Base-by-base conservation (phyloP, 2,329 filamentous ascomycete genomes). In the Gaeumannomyces sp. region DNA sequence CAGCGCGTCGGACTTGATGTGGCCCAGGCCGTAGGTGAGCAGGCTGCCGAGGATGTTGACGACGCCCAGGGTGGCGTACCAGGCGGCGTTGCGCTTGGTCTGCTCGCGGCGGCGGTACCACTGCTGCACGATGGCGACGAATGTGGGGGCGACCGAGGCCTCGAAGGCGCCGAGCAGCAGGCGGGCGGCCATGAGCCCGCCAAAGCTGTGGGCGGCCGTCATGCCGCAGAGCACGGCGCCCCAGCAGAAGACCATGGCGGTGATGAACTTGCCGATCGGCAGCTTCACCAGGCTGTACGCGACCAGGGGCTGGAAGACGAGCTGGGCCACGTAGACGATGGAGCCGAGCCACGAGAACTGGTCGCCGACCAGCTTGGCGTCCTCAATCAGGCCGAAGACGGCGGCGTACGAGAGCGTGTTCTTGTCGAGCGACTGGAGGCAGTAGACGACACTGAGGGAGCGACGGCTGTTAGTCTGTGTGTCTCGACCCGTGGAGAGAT, bases 31-130 rank as follows among this genome's bases (percentile, higher is more conserved):
- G 66, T 86, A 87, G 0, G 81, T 84, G 25, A 85, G 76, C 22
- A 86, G 77, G 69, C 81, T 83, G 1, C 84, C 83, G 31, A 83
- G 78, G 68, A 86, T 84, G 70, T 82, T 83, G 4, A 83, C 84
- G 4, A 86, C 72, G 2, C 85, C 85, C 64, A 87, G 84, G 81
- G 86, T 87, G 27, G 79, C 81, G 69, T 87, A 86, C 85, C 85
- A 88, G 2, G 80, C 79, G 11, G 82, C 81, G 16, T 84, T 82
- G 3, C 85, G 75, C 62, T 83, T 72, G 0, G 85, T 85, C 71
- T 88, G 85, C 68, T 88, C 85, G 65, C 79, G 77, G 63, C 84
- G 78, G 58, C 83, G 79, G 77, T 83, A 88, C 85, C 85, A 88
- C 82, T 86, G 86, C 64, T 83, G 80, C 0, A 84, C 85, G 45